Percentiles rank a stretch among this genome's conserved stretches.
Evolutionary conservation across 805 yeast genomes (phyloP).

Genomic region (Candida railenensis): DNA sequence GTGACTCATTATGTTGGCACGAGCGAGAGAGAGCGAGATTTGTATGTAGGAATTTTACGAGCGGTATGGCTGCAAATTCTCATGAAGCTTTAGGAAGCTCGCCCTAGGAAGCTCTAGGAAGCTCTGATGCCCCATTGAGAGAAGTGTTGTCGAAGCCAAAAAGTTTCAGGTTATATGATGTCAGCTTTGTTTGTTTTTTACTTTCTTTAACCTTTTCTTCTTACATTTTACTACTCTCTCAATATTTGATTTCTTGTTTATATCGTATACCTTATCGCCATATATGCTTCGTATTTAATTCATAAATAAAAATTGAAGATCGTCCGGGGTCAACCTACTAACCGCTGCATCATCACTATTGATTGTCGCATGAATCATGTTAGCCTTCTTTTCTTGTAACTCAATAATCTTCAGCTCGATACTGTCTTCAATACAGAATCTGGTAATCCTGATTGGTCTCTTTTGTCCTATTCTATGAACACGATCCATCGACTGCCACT

Average conservation of each 20-base stretch:
- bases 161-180: no score
- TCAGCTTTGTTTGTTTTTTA: no score
- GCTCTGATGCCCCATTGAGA: no score
- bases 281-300: constrained; percentile 42
- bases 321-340: constrained; percentile 85
- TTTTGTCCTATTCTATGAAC: constrained; percentile 97
- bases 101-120: no score
- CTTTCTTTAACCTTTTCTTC: no score
- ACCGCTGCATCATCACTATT: constrained; percentile 92
- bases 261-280: not conserved
- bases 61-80: no score
- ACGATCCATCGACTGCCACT: constrained; percentile 98
- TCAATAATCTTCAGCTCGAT: constrained; percentile 95
- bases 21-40: no score
- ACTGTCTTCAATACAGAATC: constrained; percentile 94
- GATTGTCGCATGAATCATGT: constrained; percentile 96
- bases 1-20: no score
- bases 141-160: no score
- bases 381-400: constrained; percentile 94
- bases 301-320: constrained; percentile 89
- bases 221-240: not conserved
- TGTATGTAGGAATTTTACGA: no score
- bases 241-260: no score
- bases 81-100: no score
- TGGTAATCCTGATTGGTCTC: constrained; percentile 88